phyloP scores from a whole-genome alignment of 2,329 filamentous ascomycete species.

The Ceratocystis albifundus region DNA sequence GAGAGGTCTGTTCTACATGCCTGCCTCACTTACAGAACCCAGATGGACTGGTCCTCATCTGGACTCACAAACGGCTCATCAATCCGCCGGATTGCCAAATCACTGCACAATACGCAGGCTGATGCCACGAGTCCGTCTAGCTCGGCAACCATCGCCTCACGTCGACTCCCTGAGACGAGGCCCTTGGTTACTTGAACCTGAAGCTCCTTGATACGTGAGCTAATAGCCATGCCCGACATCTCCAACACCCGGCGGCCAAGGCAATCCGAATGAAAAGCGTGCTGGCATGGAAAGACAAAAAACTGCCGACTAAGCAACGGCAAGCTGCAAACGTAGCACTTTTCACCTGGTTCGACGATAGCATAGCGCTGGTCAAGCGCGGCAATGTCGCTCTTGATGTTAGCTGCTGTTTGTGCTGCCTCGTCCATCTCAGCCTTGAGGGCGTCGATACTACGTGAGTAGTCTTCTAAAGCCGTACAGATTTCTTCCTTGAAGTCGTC shows the following conservation, averaged over 20 bases:
- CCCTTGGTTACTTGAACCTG: slow-evolving; percentile 75
- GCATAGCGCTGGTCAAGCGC: slow-evolving; percentile 81
- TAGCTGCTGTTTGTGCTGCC: slow-evolving; percentile 71
- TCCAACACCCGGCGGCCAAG: slow-evolving; percentile 76
- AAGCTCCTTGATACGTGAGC: slow-evolving; percentile 70
- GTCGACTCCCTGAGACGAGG: slow-evolving; percentile 54
- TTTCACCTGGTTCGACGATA: slow-evolving; percentile 91
- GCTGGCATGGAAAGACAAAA: slow-evolving; percentile 97
- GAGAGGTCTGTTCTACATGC: not conserved
- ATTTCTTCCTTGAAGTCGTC: slow-evolving; percentile 99
- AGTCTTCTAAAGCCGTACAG: slow-evolving; percentile 83
- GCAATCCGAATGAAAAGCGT: slow-evolving; percentile 94
- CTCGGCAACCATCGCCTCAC: slow-evolving; percentile 76
- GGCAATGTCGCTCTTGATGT: slow-evolving; percentile 83
- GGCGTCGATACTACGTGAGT: slow-evolving; percentile 77
- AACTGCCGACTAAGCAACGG: slow-evolving; percentile 85
- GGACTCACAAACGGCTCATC: slow-evolving; percentile 79
- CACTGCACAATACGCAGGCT: slow-evolving; percentile 85
- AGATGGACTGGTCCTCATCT: slow-evolving; percentile 65
- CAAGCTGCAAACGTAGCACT: slow-evolving; percentile 77
- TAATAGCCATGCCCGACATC: slow-evolving; percentile 62
- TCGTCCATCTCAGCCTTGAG: slow-evolving; percentile 95
- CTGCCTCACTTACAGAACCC: slow-evolving; percentile 47
- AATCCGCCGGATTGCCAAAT: slow-evolving; percentile 86
- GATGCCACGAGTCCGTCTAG: slow-evolving; percentile 84